Percentiles rank a stretch among this genome's conserved stretches.
Evolutionary conservation across 1,284 basidiomycete genomes (phyloP).

Genomic region (Trametes versicolor): DNA sequence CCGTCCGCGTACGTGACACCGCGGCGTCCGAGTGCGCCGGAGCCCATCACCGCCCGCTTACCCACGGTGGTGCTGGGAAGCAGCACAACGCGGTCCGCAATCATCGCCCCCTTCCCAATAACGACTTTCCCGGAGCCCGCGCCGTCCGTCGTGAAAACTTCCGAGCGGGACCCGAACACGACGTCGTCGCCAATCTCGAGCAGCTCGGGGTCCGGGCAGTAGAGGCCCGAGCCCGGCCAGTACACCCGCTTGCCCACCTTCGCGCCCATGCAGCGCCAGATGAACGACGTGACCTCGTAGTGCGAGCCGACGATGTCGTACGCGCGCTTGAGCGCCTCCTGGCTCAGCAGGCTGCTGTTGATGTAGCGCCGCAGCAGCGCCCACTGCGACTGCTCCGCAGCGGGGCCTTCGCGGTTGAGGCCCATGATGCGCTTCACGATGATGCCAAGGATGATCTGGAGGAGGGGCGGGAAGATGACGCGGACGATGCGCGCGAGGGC

Average conservation of each 20-base stretch:
- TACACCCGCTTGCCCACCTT: conserved; percentile 57
- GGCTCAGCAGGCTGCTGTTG: conserved; percentile 49
- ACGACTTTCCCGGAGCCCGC: conserved; percentile 50
- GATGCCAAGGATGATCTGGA: conserved; percentile 52
- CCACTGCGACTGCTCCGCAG: conserved; percentile 44
- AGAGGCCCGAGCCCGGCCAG: conserved; percentile 57
- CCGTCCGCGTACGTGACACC: conserved; percentile 51
- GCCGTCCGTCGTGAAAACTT: conserved; percentile 54
- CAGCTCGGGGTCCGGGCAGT: conserved; percentile 56
- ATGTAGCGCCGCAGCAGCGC: conserved; percentile 51
- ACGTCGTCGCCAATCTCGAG: conserved; percentile 58
- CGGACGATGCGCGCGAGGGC: conserved; percentile 51
- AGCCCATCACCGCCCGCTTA: conserved; percentile 54
- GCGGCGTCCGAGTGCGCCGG: conserved; percentile 54
- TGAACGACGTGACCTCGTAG: conserved; percentile 52
- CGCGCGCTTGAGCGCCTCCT: conserved; percentile 46
- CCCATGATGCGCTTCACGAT: conserved; percentile 53
- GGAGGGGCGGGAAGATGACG: conserved; percentile 49
- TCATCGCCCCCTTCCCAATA: conserved; percentile 56
- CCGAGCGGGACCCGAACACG: conserved; percentile 57
- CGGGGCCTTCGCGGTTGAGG: conserved; percentile 46
- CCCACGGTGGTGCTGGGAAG: conserved; percentile 55
- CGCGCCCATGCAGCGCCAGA: conserved; percentile 56
- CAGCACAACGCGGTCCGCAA: conserved; percentile 57
- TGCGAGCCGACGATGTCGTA: conserved; percentile 55